phyloP scores from a whole-genome alignment of 140 eudicot genomes.

The Flaveria floridana region DNA sequence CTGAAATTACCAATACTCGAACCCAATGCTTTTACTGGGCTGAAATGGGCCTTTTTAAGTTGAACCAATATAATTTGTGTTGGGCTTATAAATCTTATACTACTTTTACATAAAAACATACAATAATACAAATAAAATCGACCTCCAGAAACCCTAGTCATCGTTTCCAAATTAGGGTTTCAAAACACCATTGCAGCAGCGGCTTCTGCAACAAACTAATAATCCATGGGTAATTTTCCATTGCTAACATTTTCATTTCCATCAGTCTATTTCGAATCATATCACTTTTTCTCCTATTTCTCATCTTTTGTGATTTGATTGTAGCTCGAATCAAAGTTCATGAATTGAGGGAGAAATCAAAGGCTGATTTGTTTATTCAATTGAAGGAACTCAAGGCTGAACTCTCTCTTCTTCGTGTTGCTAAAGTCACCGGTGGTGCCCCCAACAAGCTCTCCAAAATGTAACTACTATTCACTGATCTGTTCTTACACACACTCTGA shows the following conservation, averaged over 20 bases:
- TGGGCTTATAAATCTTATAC: background rate
- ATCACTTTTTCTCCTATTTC: background rate
- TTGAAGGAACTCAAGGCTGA: constrained; percentile 49
- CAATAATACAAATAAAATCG: background rate
- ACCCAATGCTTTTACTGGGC: background rate
- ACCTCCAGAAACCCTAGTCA: background rate
- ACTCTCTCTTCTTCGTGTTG: constrained; percentile 51
- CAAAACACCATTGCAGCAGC: constrained; percentile 18
- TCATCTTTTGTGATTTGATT: background rate
- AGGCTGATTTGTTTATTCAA: constrained; percentile 44
- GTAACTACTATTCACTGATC: constrained; percentile 23
- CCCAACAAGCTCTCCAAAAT: constrained; percentile 58
- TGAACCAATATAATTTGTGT: background rate
- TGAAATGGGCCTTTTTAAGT: background rate
- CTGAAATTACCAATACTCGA: too few species aligned
- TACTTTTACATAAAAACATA: background rate
- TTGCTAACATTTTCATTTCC: background rate
- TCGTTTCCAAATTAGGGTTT: constrained; percentile 21
- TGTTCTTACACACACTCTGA: background rate
- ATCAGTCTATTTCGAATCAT: background rate
- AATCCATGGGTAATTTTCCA: constrained; percentile 26
- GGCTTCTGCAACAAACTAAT: background rate
- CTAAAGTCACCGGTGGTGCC: constrained; percentile 55
- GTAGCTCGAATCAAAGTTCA: constrained; percentile 64
- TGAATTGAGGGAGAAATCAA: constrained; percentile 59